Conservation (phyloP, 2,329 filamentous ascomycete species). For the Canariomyces notabilis region DNA sequence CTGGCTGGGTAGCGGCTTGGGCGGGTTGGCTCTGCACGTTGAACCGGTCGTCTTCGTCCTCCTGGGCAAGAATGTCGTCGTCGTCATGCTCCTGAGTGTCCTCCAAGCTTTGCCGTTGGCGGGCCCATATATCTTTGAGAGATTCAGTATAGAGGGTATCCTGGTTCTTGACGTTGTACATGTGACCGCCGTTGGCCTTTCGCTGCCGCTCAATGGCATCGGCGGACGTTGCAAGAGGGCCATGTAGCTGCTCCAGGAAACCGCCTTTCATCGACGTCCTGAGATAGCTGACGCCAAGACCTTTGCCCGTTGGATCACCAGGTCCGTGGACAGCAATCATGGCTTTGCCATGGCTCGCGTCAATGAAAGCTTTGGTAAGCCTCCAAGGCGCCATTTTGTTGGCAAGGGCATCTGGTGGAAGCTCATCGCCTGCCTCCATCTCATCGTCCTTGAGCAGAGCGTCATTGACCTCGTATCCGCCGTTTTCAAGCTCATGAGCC, state of each 20-base stretch:
- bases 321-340: conserved; percentile 95
- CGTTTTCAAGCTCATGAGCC: conserved; percentile 82
- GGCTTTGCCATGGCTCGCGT: conserved; percentile 88
- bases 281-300: conserved; percentile 93
- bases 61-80: conserved; percentile 52
- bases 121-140: conserved; percentile 87
- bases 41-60: conserved; percentile 62
- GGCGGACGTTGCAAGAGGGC: conserved; percentile 61
- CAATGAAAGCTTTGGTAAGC: conserved; percentile 91
- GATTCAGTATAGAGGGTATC: conserved; percentile 88
- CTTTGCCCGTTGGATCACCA: conserved; percentile 88
- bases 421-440: conserved; percentile 56
- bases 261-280: conserved; percentile 98
- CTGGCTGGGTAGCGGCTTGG: conserved; percentile 67
- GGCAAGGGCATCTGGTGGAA: conserved; percentile 66
- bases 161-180: conserved; percentile 95
- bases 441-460: conserved; percentile 59
- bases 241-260: conserved; percentile 73
- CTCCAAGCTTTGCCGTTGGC: conserved; percentile 73
- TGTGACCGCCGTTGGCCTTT: conserved; percentile 86
- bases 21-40: conserved; percentile 67
- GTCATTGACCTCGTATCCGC: conserved; percentile 71
- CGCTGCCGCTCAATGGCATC: conserved; percentile 85
- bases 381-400: conserved; percentile 94
- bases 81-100: conserved; percentile 65